Conservation (phyloP, 148 eudicot species). For the Persicaria maculosa region DNA sequence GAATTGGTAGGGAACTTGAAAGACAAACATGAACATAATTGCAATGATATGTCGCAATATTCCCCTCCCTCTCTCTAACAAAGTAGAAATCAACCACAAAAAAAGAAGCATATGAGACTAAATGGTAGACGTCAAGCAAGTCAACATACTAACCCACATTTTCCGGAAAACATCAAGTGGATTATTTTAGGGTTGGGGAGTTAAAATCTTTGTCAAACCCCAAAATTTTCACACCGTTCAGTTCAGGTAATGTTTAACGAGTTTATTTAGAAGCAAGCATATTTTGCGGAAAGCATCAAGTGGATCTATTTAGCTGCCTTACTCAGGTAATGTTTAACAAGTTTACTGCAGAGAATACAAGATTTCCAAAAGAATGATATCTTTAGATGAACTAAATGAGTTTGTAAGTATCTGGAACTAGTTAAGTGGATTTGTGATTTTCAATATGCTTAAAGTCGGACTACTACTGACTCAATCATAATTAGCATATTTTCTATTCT, state of each 20-base stretch:
- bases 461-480: background rate
- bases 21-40: background rate
- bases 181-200: background rate
- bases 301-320: background rate
- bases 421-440: background rate
- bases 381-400: background rate
- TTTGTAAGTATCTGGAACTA: background rate
- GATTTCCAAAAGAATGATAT: background rate
- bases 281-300: no score
- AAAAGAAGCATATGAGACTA: no score
- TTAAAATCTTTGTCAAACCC: background rate
- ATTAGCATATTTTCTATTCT: background rate
- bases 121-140: background rate
- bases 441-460: background rate
- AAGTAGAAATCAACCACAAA: background rate
- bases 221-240: background rate
- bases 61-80: background rate
- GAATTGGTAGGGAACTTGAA: background rate
- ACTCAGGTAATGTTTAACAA: background rate
- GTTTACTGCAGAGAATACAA: background rate
- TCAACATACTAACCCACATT: background rate
- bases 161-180: background rate
- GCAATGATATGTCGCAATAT: background rate
- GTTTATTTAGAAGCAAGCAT: slow-evolving; percentile 2
- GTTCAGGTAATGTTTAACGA: background rate